Base-by-base conservation (phyloP, 2,329 filamentous ascomycete species). In the Cladosporium sp. region DNA sequence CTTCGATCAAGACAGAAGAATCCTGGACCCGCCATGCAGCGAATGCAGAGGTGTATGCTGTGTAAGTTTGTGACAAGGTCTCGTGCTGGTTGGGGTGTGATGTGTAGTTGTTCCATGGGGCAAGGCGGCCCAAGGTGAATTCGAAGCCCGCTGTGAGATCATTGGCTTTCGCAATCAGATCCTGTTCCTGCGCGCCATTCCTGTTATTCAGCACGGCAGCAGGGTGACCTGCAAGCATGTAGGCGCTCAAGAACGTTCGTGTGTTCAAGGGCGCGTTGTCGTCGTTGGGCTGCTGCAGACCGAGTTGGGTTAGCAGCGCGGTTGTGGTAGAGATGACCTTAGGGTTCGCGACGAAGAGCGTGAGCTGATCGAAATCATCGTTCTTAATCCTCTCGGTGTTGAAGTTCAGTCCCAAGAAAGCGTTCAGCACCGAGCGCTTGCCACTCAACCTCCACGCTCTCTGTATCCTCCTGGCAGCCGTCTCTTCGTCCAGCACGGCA, bases 11-110 rank as follows among this genome's bases (percentile, higher is more conserved):
- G 0, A 87, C 84, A 50, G 84, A 84, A 0, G 86, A 88, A 65
- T 92, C 88, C 49, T 87, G 81, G 1, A 87, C 84, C 69, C 91
- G 89, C 88, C 88, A 93, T 3, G 86, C 83, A 55, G 88, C 86
- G 63, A 93, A 91, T 1, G 86, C 86, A 49, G 87, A 85, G 61
- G 85, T 82, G 60, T 89, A 93, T 0, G 84, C 80, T 32, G 85
- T 81, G 63, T 91, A 89, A 1, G 82, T 77, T 60, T 89, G 80
- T 0, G 84, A 79, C 14, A 93, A 74, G 1, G 79, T 77, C 49
- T 82, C 79, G 31, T 79, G 74, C 38, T 86, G 76, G 2, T 78
- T 79, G 0, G 81, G 80, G 1, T 84, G 83, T 41, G 84, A 79
- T 0, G 79, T 84, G 65, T 83, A 87, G 58, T 79, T 80, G 66